Conservation (phyloP, 352 stramenopile genomes). For the Pythium dissotocum region DNA sequence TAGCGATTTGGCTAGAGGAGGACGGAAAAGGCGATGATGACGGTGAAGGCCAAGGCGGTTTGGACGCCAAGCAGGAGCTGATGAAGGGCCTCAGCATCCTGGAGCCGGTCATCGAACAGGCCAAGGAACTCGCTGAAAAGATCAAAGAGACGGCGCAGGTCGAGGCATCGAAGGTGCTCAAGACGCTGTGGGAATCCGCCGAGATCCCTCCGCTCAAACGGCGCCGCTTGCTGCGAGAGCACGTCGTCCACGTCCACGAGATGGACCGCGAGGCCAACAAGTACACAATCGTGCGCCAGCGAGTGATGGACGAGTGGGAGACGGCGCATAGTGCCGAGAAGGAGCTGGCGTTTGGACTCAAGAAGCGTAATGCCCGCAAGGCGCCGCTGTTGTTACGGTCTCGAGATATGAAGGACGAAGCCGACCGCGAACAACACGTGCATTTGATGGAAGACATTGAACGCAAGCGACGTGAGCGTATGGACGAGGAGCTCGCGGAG, state of each 20-base stretch:
- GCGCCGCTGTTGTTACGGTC: constrained; percentile 52
- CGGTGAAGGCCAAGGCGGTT: constrained; percentile 33
- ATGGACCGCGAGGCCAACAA: constrained; percentile 68
- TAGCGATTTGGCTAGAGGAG: constrained; percentile 73
- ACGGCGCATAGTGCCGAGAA: constrained; percentile 36
- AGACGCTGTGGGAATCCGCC: constrained; percentile 46
- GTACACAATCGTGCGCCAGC: constrained; percentile 48
- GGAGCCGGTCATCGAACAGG: constrained; percentile 41
- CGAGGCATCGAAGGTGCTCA: constrained; percentile 45
- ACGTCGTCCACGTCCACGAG: constrained; percentile 54
- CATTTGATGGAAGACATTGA: constrained; percentile 45
- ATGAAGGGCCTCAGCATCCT: constrained; percentile 55
- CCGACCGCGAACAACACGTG: constrained; percentile 38
- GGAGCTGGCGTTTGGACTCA: constrained; percentile 52
- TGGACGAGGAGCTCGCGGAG: constrained; percentile 40
- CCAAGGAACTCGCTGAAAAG: constrained; percentile 41
- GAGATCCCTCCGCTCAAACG: constrained; percentile 59
- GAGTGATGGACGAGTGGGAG: constrained; percentile 43
- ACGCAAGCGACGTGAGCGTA: constrained; percentile 35
- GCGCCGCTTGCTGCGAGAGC: constrained; percentile 56
- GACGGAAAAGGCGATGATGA: constrained; percentile 52
- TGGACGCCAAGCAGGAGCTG: constrained; percentile 66
- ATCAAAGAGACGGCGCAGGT: constrained; percentile 40
- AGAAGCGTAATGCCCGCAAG: constrained; percentile 59
- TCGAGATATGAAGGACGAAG: constrained; percentile 53